Base-by-base conservation (phyloP, 2,329 filamentous ascomycete species). In the Colletotrichum godetiae region DNA sequence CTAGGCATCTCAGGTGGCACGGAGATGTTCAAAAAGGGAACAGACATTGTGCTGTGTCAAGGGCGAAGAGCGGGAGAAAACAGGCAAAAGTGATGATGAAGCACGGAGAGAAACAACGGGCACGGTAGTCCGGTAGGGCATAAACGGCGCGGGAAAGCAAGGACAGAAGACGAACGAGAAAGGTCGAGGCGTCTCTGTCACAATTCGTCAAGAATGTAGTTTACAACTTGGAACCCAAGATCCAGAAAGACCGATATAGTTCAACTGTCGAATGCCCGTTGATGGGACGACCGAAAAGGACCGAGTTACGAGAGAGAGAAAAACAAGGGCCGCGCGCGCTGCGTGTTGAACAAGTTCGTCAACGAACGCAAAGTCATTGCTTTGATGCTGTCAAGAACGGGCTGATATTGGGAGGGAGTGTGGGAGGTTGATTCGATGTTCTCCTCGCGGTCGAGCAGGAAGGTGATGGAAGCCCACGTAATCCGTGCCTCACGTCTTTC, bases 241-340 rank as follows among this genome's bases (percentile, higher is more conserved):
- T 35, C 33, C 33, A 35, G 27, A 37, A 13, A 29, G 33, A 37
- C 49, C 62, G 52, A 65, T 33, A 31, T 57, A 53, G 52, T 65
- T 57, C 29, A 19, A 24, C 15, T 13, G 15, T 42, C 7, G 19
- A 22, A 72, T 72, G 70, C 70, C 70, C 70, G 70, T 72, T 68
- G 70, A 72, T 64, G 37, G 70, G 70, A 72, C 70, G 70, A 72
- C 70, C 70, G 70, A 49, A 42, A 69, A 19, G 56, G 55, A 55
- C 59, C 53, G 59, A 72, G 59, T 52, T n/a, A 42, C 42, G 42
- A 49, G 10, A 7, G n/a, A 49, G 2, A 42, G 5, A 6, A 49
- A n/a, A 7, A 49, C 13, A 49, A 11, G 42, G 42, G 42, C 42
- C 42, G 15, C 42, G 42, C 15, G 42, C 42, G 42, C 42, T 19